Conservation (phyloP, 345 rosid genomes). For the Eucalyptus camaldulensis region DNA sequence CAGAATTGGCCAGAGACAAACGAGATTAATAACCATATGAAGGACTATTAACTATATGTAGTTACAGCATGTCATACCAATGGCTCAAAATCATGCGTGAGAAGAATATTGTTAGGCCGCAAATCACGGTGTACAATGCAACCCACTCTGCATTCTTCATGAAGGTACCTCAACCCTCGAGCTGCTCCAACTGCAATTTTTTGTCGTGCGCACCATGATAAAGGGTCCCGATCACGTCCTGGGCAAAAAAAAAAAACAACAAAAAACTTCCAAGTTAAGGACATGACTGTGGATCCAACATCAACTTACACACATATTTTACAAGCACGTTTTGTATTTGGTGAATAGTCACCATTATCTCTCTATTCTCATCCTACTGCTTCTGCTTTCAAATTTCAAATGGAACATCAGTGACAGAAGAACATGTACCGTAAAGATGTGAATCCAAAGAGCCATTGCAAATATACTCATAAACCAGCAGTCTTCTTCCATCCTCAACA, state of each 20-base stretch:
- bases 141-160: slow-evolving; percentile 99
- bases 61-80: slow-evolving; percentile 28
- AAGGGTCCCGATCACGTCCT: slow-evolving; percentile 44
- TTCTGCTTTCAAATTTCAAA: background rate
- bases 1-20: background rate
- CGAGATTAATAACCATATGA: background rate
- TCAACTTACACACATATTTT: background rate
- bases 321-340: background rate
- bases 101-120: slow-evolving; percentile 92
- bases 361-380: background rate
- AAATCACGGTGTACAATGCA: slow-evolving; percentile 97
- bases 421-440: slow-evolving; percentile 78
- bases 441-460: slow-evolving; percentile 92
- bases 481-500: slow-evolving; percentile 78
- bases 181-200: slow-evolving; percentile 97
- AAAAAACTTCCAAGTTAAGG: background rate
- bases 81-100: slow-evolving; percentile 96
- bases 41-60: background rate
- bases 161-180: slow-evolving; percentile 92
- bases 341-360: background rate
- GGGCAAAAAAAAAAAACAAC: background rate
- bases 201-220: slow-evolving; percentile 85
- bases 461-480: slow-evolving; percentile 85
- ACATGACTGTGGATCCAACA: background rate
- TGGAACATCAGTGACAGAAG: background rate